Percentiles rank a stretch among this genome's conserved stretches.
Evolutionary conservation across 2,329 filamentous ascomycete species (phyloP).

Genomic region (Chrysosporium queenslandicum): DNA sequence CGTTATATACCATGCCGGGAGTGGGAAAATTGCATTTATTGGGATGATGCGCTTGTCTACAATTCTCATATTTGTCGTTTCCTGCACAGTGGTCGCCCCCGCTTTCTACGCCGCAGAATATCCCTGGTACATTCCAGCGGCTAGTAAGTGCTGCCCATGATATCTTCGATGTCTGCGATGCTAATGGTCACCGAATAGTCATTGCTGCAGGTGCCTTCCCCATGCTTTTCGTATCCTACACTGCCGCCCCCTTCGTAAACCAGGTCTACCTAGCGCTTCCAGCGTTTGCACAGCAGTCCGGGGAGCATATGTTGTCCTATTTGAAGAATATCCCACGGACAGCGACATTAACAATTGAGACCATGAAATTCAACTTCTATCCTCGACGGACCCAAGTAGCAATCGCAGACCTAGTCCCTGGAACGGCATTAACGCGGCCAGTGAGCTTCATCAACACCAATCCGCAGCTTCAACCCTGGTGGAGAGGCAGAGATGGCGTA

Average conservation of each 20-base stretch:
- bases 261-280: constrained; percentile 63
- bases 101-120: constrained; percentile 41
- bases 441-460: constrained; percentile 35
- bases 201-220: constrained; percentile 54
- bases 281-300: constrained; percentile 52
- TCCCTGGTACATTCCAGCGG: constrained; percentile 35
- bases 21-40: constrained; percentile 55
- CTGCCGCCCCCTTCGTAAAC: constrained; percentile 60
- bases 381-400: constrained; percentile 35
- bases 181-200: constrained; percentile 34
- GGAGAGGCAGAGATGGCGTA: constrained; percentile 28
- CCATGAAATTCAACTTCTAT: constrained; percentile 38
- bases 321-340: constrained; percentile 36
- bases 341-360: constrained; percentile 37
- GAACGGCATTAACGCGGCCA: constrained; percentile 30
- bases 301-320: constrained; percentile 37
- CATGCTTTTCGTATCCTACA: constrained; percentile 53
- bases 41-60: constrained; percentile 62
- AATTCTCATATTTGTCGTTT: constrained; percentile 58
- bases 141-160: constrained; percentile 26
- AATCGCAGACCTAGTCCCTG: constrained; percentile 33
- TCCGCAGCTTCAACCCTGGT: constrained; percentile 30
- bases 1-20: constrained; percentile 67
- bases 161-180: background rate
- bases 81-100: constrained; percentile 54